Base-by-base conservation (phyloP, 352 stramenopile species). In the Phytopythium aichiense region DNA sequence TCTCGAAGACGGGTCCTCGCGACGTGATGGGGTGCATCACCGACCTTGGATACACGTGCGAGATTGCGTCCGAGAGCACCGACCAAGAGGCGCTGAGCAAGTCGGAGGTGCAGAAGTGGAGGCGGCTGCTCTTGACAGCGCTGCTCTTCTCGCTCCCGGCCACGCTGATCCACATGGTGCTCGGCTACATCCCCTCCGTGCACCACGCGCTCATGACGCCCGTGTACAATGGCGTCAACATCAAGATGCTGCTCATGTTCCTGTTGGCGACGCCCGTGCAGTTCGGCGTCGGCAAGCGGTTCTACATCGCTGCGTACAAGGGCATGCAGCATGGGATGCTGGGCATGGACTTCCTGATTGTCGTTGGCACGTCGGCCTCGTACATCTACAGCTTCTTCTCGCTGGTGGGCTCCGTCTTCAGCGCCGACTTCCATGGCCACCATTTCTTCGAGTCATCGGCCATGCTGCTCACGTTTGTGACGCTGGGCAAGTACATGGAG, bases 281-380 rank as follows among this genome's bases (percentile, higher is more conserved):
- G 56, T 96, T 96, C 66, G 76, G 79, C 30, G 81, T 94, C 2
- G 88, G 88, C 7, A 60, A 70, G 37, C 77, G 88, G 4, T 96
- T 91, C 65, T 94, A 96, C 65, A 71, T 91, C 49, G 87, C 81
- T 0, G 85, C 88, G 5, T 94, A 77, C 68, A 92, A 93, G 56
- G 85, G 87, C 13, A 40, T 95, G 15, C 76, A 90, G 65, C 88
- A 95, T 55, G 81, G 88, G 2, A 87, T 91, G 56, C 91, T 94
- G 76, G 88, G 88, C n/a, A 96, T 95, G 88, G 86, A 93, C 57
- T 95, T 95, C 58, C 61, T 96, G 33, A 87, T 96, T 33, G 85
- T 93, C 40, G 72, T 87, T 9, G 88, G 88, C 60, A 95, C 88
- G 0, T 84, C 81, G n/a, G 83, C 88, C 50, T 94, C 88, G 58